These are phyloP conservation scores for Sporothrix schenckii DNA, from an alignment of 2,329 filamentous ascomycete species.

Conservation along the genomic window DNA sequence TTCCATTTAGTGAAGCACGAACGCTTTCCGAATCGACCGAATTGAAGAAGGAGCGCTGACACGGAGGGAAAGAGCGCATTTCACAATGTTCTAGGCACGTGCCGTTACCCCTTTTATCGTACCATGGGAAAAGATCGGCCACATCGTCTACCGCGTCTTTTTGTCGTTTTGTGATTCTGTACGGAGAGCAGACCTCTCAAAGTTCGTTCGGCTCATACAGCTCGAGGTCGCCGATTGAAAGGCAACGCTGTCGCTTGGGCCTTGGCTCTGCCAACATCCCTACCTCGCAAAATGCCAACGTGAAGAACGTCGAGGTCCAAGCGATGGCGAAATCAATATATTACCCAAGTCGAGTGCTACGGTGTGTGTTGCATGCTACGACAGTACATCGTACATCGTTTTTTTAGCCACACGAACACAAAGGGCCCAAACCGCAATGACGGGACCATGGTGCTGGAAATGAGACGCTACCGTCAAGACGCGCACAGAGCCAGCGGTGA, in stretches of 20 bases:
- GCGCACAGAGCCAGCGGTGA: not conserved
- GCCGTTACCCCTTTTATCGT: not conserved
- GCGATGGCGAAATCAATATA: not conserved
- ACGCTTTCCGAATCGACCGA: not conserved
- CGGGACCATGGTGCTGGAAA: constrained; percentile 18
- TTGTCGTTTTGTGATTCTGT: too few species aligned
- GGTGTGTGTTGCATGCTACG: not conserved
- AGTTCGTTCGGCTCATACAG: too few species aligned
- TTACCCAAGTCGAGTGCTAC: not conserved
- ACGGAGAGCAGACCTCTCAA: too few species aligned
- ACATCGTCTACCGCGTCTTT: not conserved
- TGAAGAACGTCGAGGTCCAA: not conserved
- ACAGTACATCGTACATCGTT: not conserved
- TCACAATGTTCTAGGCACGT: not conserved
- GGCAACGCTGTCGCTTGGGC: not conserved
- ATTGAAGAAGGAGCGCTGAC: not conserved
- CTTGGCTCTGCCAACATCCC: not conserved
- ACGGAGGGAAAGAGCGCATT: not conserved
- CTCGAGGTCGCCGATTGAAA: too few species aligned
- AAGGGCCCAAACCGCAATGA: not conserved
- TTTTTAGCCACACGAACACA: not conserved
- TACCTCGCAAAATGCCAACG: too few species aligned
- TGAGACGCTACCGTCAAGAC: not conserved
- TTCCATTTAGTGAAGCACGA: constrained; percentile 8
- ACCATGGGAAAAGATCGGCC: not conserved